Conservation (phyloP, 1,284 basidiomycete species). For the Austroboletus rostrupii region DNA sequence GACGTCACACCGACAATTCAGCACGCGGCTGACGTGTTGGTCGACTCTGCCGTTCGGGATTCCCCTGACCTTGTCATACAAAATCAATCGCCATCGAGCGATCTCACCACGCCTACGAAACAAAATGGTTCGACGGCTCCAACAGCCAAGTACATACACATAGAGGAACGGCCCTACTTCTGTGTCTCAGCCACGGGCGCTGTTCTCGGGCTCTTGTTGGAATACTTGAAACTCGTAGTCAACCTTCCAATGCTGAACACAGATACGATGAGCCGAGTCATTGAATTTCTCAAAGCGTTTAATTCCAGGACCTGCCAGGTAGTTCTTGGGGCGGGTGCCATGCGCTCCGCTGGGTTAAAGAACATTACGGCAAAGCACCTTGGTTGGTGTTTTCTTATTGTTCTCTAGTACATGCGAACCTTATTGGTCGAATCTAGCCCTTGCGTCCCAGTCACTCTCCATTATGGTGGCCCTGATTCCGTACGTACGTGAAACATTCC, state of each 20-base stretch:
- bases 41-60: slow-evolving; percentile 82
- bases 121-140: slow-evolving; percentile 32
- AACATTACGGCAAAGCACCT: slow-evolving; percentile 99
- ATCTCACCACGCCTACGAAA: slow-evolving; percentile 22
- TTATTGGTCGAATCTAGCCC: slow-evolving; percentile 48
- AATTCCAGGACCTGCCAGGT: slow-evolving; percentile 99
- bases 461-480: slow-evolving; percentile 95
- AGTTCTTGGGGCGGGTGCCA: slow-evolving; percentile 94
- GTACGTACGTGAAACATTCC: slow-evolving; percentile 91
- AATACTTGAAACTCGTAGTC: slow-evolving; percentile 87
- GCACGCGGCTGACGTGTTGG: slow-evolving; percentile 65
- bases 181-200: slow-evolving; percentile 84
- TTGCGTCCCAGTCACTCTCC: slow-evolving; percentile 93
- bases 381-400: slow-evolving; percentile 43
- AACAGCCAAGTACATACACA: slow-evolving; percentile 67
- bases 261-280: slow-evolving; percentile 89
- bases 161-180: slow-evolving; percentile 84
- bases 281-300: slow-evolving; percentile 96
- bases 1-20: slow-evolving; percentile 73
- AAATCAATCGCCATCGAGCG: slow-evolving; percentile 4
- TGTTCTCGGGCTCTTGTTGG: slow-evolving; percentile 71
- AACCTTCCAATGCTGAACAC: slow-evolving; percentile 88
- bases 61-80: slow-evolving; percentile 62
- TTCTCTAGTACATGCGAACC: slow-evolving; percentile 5
- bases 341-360: slow-evolving; percentile 95